Conservation (phyloP, 2,329 filamentous ascomycete species). For the Colletotrichum costaricense region DNA sequence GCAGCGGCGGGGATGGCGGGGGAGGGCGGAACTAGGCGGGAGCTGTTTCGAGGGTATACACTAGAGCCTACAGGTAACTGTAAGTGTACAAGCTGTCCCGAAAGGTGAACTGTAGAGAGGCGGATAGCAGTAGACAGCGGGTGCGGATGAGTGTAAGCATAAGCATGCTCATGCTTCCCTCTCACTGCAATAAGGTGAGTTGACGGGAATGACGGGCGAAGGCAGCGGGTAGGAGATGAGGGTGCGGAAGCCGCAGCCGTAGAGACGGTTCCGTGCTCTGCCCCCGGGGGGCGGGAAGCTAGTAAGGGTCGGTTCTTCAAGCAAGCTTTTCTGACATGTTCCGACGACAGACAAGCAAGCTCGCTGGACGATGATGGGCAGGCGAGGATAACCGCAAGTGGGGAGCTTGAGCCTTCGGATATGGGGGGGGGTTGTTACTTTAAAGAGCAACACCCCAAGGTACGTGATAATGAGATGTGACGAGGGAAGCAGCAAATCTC, state of each 20-base stretch:
- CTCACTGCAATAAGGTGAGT: background rate
- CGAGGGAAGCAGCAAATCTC: conserved; percentile 20
- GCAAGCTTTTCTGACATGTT: conserved; percentile 31
- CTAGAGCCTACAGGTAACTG: conserved; percentile 20
- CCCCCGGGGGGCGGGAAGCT: conserved; percentile 15
- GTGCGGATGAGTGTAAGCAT: background rate
- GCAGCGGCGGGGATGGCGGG: conserved; percentile 27
- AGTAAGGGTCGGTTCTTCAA: conserved; percentile 28
- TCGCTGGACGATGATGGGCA: conserved; percentile 8
- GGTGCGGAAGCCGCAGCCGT: conserved; percentile 11
- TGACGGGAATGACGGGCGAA: background rate
- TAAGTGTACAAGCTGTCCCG: conserved; percentile 21
- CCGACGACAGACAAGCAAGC: conserved; percentile 26
- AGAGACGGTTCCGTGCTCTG: conserved; percentile 9
- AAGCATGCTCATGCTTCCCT: conserved; percentile 23
- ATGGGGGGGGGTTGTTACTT: conserved; percentile 33
- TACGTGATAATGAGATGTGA: conserved; percentile 30
- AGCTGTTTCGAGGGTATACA: conserved; percentile 19
- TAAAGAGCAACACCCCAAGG: conserved; percentile 28
- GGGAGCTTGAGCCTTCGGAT: conserved; percentile 27
- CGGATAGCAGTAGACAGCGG: conserved; percentile 27
- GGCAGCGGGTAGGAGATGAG: conserved; percentile 6
- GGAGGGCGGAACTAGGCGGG: conserved; percentile 18
- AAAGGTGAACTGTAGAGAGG: conserved; percentile 18
- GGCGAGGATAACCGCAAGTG: conserved; percentile 31